phyloP scores from a whole-genome alignment of 2,329 filamentous ascomycete genomes.

The Cladosporium sp. region DNA sequence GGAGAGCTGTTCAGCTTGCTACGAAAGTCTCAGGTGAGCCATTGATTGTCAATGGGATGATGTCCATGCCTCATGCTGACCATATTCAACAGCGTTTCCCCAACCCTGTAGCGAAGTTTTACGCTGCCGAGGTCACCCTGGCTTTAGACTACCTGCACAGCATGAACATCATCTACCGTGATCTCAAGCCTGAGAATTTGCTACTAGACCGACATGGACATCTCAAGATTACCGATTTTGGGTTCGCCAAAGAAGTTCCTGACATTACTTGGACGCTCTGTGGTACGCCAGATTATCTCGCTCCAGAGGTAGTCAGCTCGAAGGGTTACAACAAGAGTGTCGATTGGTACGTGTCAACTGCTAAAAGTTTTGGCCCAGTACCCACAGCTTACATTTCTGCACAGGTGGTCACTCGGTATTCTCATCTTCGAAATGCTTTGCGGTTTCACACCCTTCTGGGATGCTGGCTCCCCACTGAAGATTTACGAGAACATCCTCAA shows the following conservation, averaged over 20 bases:
- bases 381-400: conserved; percentile 10
- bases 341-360: conserved; percentile 72
- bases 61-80: not conserved
- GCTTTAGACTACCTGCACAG: conserved; percentile 93
- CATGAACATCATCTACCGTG: conserved; percentile 95
- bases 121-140: conserved; percentile 93
- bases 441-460: conserved; percentile 98
- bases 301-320: conserved; percentile 96
- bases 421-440: conserved; percentile 99
- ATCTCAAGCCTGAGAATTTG: conserved; percentile 91
- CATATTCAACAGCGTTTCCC: conserved; percentile 77
- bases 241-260: conserved; percentile 95
- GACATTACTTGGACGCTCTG: conserved; percentile 99
- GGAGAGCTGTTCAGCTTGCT: conserved; percentile 95
- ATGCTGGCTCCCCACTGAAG: conserved; percentile 95
- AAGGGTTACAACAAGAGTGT: conserved; percentile 99
- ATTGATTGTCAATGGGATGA: not conserved
- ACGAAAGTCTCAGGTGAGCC: conserved; percentile 83
- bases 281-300: conserved; percentile 95
- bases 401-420: conserved; percentile 96
- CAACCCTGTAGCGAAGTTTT: conserved; percentile 98
- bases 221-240: conserved; percentile 87
- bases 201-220: conserved; percentile 75
- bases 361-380: not conserved
- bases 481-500: conserved; percentile 99